Base-by-base conservation (phyloP, 352 stramenopile genomes). In the Aphanomyces astaci region DNA sequence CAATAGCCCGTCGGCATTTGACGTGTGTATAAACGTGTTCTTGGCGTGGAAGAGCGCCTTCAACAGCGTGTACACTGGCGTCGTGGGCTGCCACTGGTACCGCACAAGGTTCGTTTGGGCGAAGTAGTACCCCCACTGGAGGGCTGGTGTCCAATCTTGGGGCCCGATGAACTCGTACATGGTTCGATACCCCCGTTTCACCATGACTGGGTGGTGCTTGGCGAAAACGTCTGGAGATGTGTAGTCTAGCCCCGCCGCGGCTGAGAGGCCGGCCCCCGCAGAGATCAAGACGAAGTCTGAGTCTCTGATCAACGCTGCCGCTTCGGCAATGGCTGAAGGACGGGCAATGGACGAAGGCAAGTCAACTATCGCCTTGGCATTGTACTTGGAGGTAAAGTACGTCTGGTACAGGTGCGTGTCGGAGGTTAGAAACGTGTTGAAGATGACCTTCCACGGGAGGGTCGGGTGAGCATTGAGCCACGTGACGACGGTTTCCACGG, bases 1-100 rank as follows among this genome's bases (percentile, higher is more conserved):
- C 60, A 91, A 91, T 77, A 86, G 84, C 3, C 80, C 77, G 66
- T 90, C 83, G 3, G 80, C 83, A 28, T 92, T 90, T 56, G 75
- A 84, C 0, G 83, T 92, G n/a, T 77, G 71, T 22, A 92, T 73
- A 64, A 89, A 90, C 10, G 80, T 76, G 13, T 78, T 84, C 5
- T 75, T 68, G 13, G 65, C 43, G 7, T 84, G 70, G 17, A 72
- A 70, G 31, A 92, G 79, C 3, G 71, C 45, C 46, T 86, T 78
- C 19, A 88, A 63, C 48, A 80, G 73, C 55, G 75, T 33, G 63
- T 87, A 88, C n/a, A 80, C 89, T 27, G 74, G 76, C 0, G 74
- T 72, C 2, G 77, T 84, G 54, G 80, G 83, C 33, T 81, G 75
- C 79, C 82, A 90, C 53, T 78, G 65, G 40, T 81, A 80, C 3